Percentiles rank a stretch among this genome's conserved stretches.
Evolutionary conservation across 441 rosid genomes (phyloP).

Genomic region (Macaranga tanarius): DNA sequence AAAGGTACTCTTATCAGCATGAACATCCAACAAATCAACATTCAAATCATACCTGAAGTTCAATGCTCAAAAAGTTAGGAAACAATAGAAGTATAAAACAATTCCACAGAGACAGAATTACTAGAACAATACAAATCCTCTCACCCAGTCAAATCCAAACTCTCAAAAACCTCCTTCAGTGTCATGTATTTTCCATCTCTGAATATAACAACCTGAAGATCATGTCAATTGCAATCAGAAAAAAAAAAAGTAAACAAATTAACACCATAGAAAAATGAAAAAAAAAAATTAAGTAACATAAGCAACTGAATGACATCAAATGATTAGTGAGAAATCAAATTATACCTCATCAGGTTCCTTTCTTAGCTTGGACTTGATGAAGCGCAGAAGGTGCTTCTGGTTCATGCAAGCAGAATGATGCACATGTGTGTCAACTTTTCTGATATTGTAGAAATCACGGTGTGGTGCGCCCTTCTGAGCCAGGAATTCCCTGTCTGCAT

Average conservation of each 20-base stretch:
- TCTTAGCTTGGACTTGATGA: slow-evolving; percentile 67
- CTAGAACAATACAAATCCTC: slow-evolving; percentile 12
- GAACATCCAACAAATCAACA: slow-evolving; percentile 80
- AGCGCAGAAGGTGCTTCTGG: slow-evolving; percentile 72
- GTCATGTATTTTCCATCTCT: slow-evolving; percentile 80
- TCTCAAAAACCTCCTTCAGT: slow-evolving; percentile 66
- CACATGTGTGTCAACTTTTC: slow-evolving; percentile 79
- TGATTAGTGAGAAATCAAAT: slow-evolving; percentile 12
- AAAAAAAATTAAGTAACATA: not conserved
- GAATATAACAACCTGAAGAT: slow-evolving; percentile 67
- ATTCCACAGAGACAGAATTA: slow-evolving; percentile 7
- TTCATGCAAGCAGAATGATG: slow-evolving; percentile 89
- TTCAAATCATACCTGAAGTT: slow-evolving; percentile 60
- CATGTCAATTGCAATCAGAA: not conserved
- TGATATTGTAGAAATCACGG: slow-evolving; percentile 72
- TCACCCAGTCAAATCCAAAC: slow-evolving; percentile 73
- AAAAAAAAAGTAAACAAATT: not conserved
- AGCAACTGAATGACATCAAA: not conserved
- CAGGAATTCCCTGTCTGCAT: slow-evolving; percentile 65
- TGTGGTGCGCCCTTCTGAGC: slow-evolving; percentile 77
- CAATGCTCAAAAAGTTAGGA: slow-evolving; percentile 8
- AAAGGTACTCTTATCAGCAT: slow-evolving; percentile 79
- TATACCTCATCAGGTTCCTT: slow-evolving; percentile 76
- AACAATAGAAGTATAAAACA: not conserved
- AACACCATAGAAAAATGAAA: not conserved